Evolutionary conservation across 2,329 filamentous ascomycete species (phyloP), one percentile per base, ranked within the genome.

Genomic region (Pyrenophora tritici-repentis): DNA sequence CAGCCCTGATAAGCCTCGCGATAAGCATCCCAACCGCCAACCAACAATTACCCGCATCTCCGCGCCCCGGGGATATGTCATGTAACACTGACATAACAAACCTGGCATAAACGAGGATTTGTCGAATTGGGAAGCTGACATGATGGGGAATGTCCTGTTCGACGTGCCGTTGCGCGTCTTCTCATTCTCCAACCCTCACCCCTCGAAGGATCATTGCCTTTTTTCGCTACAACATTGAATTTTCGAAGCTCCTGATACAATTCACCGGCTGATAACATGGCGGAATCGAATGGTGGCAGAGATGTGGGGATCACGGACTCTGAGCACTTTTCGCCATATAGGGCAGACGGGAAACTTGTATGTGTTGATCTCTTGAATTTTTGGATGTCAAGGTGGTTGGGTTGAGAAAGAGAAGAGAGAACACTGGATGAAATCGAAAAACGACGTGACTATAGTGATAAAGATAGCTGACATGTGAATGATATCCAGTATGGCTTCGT

Each of bases 401-500:
- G 2, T 20, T 26, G 17, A 34, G 3, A 40, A 10, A 14, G 14
- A n/a, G 9, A 5, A 12, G 6, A 18, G 13, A 31, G 3, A 24
- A 24, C 22, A 9, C 3, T 16, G 5, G 6, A 29, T 2, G 12
- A 24, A 10, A 9, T 5, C 4, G 2, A 18, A 10, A 13, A 6
- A 10, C 1, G 18, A 12, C n/a, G 14, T 7, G 12, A 4, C 16
- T 20, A n/a, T 13, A 26, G 16, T 18, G 41, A 7, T 22, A 22
- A 7, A 26, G 24, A 7, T 34, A 10, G 34, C 39, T 51, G 10
- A 46, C 18, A 22, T 18, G 9, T 13, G n/a, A 12, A 14, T 24
- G 0, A 16, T 13, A 3, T 10, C 37, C 54, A 84, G 78, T 84
- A 86, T 68, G 84, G 84, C 36, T 86, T 86, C 59, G 81, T 86